Base-by-base conservation (phyloP, 768 basidiomycete genomes). In the Serendipita sp. region DNA sequence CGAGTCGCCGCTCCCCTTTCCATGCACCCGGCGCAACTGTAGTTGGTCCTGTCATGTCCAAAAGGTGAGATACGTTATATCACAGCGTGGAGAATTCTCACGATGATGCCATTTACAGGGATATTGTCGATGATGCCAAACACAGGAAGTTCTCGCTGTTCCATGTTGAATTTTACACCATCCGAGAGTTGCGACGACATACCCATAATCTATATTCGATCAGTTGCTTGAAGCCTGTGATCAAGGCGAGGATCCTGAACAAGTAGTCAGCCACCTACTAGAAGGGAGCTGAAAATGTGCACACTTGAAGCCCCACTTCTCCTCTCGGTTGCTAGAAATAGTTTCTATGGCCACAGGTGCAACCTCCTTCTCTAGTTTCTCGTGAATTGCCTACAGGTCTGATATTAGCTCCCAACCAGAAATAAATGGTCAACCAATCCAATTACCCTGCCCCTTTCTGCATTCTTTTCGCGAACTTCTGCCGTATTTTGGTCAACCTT, bases 121-220 rank as follows among this genome's bases (percentile, higher is more conserved):
- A 60, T 60, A n/a, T 37, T 2, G 16, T 60, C 28, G 35, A 60
- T 24, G 56, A 60, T n/a, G 8, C 56, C 56, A 60, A 60, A 60
- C 24, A 60, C 56, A n/a, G 56, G 56, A 24, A 60, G 10, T 60
- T 60, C 56, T 24, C 56, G 3, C 56, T 60, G 56, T n/a, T 37
- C 56, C 8, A 37, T 11, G 16, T 8, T 60, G 10, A 60, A 35
- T 32, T 10, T 24, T 8, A 60, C 35, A 11, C 7, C n/a, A 18
- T 8, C n/a, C 18, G 48, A 7, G 16, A 18, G 8, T 8, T 51
- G 1, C n/a, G 13, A 13, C 13, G 48, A 51, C 48, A 8, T 18
- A 51, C 48, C 48, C 48, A 51, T 18, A 51, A 16, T 51, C 16
- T 18, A 16, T 7, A 8, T 8, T 18, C 30, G 18, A 7, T 18